Conservation (phyloP, 495 filamentous ascomycete genomes). For the Penicillium longicatenatum region DNA sequence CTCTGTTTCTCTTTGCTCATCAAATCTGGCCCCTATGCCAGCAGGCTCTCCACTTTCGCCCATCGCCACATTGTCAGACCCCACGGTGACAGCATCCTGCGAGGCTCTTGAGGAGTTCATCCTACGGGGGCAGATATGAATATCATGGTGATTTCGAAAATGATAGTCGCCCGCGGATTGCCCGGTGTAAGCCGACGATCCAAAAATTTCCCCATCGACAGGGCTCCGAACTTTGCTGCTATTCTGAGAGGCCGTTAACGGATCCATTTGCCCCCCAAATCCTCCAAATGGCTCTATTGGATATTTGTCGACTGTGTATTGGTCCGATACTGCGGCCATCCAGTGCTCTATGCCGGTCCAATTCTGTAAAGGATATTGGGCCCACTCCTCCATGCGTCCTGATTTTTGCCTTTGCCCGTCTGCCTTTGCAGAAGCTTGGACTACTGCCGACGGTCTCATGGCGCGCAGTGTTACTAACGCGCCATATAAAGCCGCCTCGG, state of each 20-base stretch:
- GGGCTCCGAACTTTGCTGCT: not conserved
- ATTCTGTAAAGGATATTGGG: slow-evolving; percentile 25
- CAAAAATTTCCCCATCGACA: slow-evolving; percentile 6
- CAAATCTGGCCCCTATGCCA: not conserved
- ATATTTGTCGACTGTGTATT: slow-evolving; percentile 16
- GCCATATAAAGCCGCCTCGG: slow-evolving; percentile 31
- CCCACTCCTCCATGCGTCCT: slow-evolving; percentile 32
- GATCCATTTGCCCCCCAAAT: not conserved
- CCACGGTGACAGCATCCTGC: not conserved
- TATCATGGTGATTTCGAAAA: slow-evolving; percentile 15
- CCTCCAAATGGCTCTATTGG: not conserved
- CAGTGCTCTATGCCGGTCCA: slow-evolving; percentile 27
- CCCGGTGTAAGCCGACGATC: slow-evolving; percentile 14
- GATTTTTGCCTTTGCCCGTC: slow-evolving; percentile 25
- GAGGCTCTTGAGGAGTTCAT: slow-evolving; percentile 14
- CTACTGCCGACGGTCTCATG: slow-evolving; percentile 11
- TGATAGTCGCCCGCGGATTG: slow-evolving; percentile 7
- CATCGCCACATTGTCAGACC: not conserved
- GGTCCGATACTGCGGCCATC: slow-evolving; percentile 21
- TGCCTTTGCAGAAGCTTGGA: slow-evolving; percentile 16
- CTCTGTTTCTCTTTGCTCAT: not conserved
- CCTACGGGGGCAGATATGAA: slow-evolving; percentile 6
- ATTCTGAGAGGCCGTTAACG: not conserved
- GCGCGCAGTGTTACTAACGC: slow-evolving; percentile 26
- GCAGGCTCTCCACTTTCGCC: not conserved